A percentile compares a stretch with the other conserved stretches of the same genome.
Evolutionary conservation across 2,329 filamentous ascomycete species (phyloP).

Genomic region (Helminthosporium solani): DNA sequence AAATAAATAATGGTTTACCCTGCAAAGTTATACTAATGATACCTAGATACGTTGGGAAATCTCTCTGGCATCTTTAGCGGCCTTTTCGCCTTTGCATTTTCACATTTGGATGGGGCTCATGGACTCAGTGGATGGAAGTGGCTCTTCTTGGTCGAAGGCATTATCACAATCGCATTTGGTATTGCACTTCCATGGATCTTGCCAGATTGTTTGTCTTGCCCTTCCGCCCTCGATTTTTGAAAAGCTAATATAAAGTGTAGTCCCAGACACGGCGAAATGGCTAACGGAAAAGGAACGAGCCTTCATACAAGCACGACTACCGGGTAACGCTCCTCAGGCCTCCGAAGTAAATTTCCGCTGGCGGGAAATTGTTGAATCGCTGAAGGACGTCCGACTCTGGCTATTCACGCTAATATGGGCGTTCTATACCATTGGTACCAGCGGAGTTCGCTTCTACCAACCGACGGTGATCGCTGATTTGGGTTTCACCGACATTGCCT

Average conservation of each 20-base stretch:
- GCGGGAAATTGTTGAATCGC: conserved; percentile 48
- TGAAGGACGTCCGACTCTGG: conserved; percentile 54
- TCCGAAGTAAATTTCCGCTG: conserved; percentile 49
- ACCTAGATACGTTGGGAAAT: conserved; percentile 48
- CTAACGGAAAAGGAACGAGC: conserved; percentile 45
- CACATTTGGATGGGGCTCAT: conserved; percentile 57
- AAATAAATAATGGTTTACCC: background rate
- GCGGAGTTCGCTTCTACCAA: conserved; percentile 23
- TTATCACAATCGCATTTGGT: conserved; percentile 16
- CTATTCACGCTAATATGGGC: conserved; percentile 51
- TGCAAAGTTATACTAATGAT: background rate
- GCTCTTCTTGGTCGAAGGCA: conserved; percentile 18
- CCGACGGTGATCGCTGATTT: conserved; percentile 27
- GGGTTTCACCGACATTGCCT: conserved; percentile 16
- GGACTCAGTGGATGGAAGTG: conserved; percentile 48
- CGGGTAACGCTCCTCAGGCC: conserved; percentile 45
- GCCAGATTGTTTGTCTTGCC: conserved; percentile 8
- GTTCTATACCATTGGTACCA: conserved; percentile 34
- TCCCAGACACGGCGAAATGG: conserved; percentile 27
- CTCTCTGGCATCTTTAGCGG: conserved; percentile 60
- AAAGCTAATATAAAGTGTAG: background rate
- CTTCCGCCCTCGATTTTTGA: background rate
- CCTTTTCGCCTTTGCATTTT: conserved; percentile 56
- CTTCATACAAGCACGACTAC: conserved; percentile 50
- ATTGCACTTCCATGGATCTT: conserved; percentile 13